These are phyloP conservation scores for Alternaria solani DNA, from an alignment of 2,329 filamentous ascomycete genomes.

Conservation along the genomic window DNA sequence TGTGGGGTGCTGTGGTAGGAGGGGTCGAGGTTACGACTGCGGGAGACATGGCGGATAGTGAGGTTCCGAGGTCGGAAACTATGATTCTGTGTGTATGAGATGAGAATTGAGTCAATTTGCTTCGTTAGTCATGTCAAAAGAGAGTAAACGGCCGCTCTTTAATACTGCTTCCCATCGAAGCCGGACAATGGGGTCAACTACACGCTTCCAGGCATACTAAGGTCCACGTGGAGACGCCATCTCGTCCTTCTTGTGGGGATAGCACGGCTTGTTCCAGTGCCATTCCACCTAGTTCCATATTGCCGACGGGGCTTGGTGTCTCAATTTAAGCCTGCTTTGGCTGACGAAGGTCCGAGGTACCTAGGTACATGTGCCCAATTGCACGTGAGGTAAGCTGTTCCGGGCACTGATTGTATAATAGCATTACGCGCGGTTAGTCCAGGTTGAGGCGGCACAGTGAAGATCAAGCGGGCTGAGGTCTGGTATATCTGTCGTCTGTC, in stretches of 20 bases:
- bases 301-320: slow-evolving; percentile 15
- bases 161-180: slow-evolving; percentile 13
- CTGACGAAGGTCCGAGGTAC: slow-evolving; percentile 12
- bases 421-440: slow-evolving; percentile 4
- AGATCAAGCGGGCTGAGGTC: slow-evolving; percentile 10
- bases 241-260: slow-evolving; percentile 13
- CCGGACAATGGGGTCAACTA: slow-evolving; percentile 3
- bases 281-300: slow-evolving; percentile 16
- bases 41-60: slow-evolving; percentile 35
- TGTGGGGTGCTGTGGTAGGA: slow-evolving; percentile 20
- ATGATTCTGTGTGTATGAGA: neutral
- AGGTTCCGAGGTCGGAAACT: neutral
- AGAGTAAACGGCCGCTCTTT: slow-evolving; percentile 14
- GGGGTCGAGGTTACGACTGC: slow-evolving; percentile 33
- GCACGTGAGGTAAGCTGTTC: neutral
- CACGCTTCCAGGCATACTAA: slow-evolving; percentile 12
- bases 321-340: slow-evolving; percentile 10
- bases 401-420: slow-evolving; percentile 3
- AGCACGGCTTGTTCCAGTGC: slow-evolving; percentile 12
- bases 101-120: neutral
- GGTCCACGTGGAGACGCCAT: slow-evolving; percentile 15
- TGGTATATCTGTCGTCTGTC: slow-evolving; percentile 6
- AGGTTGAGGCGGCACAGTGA: neutral
- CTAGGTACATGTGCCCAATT: neutral
- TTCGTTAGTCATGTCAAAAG: neutral